Conservation (phyloP, 228 moss, liverwort and hornwort species). For the Sphagnum fallax region DNA sequence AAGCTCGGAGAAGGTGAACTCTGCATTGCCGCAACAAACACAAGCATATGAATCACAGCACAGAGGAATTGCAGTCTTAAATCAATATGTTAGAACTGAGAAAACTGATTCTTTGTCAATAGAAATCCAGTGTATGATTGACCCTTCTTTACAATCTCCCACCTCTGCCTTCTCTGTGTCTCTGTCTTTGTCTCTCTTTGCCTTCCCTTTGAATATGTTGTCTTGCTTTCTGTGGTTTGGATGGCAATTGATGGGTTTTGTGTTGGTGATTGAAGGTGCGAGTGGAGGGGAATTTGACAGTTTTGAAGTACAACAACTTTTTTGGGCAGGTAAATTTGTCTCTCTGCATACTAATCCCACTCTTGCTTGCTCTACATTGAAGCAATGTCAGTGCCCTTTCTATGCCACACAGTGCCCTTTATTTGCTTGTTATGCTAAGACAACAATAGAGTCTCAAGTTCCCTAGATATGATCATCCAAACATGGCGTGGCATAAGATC, state of each 20-base stretch:
- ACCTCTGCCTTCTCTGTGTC: not conserved
- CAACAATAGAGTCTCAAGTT: not conserved
- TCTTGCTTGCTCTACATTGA: not conserved
- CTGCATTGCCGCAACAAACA: too few species aligned
- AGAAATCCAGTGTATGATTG: not conserved
- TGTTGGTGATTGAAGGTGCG: constrained; percentile 12
- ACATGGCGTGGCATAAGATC: too few species aligned
- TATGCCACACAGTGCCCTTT: not conserved
- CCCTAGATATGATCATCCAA: not conserved
- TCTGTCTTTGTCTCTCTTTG: too few species aligned
- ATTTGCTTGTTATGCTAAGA: not conserved
- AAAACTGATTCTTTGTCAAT: not conserved
- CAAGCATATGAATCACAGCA: too few species aligned
- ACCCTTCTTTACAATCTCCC: not conserved
- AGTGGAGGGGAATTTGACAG: constrained; percentile 19
- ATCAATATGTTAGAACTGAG: not conserved
- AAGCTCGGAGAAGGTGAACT: too few species aligned
- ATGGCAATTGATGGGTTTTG: not conserved
- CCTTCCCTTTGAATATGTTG: not conserved
- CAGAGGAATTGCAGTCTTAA: too few species aligned
- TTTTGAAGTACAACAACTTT: constrained; percentile 28
- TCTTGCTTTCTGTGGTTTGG: not conserved
- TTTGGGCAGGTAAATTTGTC: constrained; percentile 24
- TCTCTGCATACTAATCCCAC: not conserved
- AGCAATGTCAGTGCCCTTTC: not conserved